phyloP scores from a whole-genome alignment of 2,329 filamentous ascomycete genomes.

The Volutella citrinella region DNA sequence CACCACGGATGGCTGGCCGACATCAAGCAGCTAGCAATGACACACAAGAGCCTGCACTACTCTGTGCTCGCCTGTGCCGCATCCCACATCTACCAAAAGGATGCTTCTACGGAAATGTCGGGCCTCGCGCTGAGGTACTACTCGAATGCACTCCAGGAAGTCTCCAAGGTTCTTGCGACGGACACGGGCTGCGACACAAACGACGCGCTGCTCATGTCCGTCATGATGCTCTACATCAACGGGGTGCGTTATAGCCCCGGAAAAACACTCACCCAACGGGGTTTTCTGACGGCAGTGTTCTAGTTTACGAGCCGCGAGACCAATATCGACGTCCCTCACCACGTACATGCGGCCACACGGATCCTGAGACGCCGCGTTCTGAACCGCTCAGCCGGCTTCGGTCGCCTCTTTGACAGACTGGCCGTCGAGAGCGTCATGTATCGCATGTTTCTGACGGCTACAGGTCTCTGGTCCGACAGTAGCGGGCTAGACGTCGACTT shows the following conservation, averaged over 20 bases:
- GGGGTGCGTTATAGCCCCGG: constrained; percentile 14
- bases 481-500: constrained; percentile 6
- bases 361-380: constrained; percentile 16
- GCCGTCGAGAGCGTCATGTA: constrained; percentile 23
- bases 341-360: constrained; percentile 18
- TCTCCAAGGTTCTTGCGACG: constrained; percentile 14
- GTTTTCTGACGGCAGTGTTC: neutral
- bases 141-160: constrained; percentile 15
- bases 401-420: constrained; percentile 17
- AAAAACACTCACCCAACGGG: neutral
- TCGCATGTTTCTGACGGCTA: constrained; percentile 17
- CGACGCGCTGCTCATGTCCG: constrained; percentile 22
- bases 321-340: constrained; percentile 15
- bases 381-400: constrained; percentile 4
- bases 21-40: constrained; percentile 25
- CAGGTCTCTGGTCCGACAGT: constrained; percentile 20
- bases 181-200: constrained; percentile 14
- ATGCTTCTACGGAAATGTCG: constrained; percentile 14
- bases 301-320: constrained; percentile 20
- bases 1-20: constrained; percentile 27
- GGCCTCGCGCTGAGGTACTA: constrained; percentile 21
- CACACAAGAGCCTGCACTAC: constrained; percentile 25
- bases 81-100: constrained; percentile 20
- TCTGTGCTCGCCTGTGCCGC: constrained; percentile 27
- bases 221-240: constrained; percentile 24